A percentile compares a stretch with the other conserved stretches of the same genome.
phyloP scores from a whole-genome alignment of 176 grass and related monocot genomes.

The Cocos nucifera region DNA sequence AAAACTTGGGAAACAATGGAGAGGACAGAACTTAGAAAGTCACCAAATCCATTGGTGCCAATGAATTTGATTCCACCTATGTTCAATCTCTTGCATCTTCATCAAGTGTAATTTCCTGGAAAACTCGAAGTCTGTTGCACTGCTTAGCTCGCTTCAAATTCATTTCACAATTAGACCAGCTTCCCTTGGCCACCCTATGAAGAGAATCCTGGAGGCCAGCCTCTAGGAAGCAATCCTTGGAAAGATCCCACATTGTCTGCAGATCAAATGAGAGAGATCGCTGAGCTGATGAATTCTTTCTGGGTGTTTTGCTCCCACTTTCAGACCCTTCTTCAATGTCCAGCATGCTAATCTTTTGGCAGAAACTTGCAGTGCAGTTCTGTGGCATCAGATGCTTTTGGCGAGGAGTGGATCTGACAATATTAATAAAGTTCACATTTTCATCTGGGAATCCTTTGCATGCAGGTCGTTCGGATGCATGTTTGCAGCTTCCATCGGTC shows the following conservation, averaged over 20 bases:
- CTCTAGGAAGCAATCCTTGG: slow-evolving; percentile 7
- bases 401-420: slow-evolving; percentile 28
- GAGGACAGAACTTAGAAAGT: too few species aligned
- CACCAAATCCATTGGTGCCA: too few species aligned
- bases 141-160: slow-evolving; percentile 15
- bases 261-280: slow-evolving; percentile 29
- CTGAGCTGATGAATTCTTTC: slow-evolving; percentile 19
- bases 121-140: slow-evolving; percentile 26
- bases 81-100: slow-evolving; percentile 17
- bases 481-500: not conserved
- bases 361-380: slow-evolving; percentile 9
- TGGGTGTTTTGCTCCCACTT: slow-evolving; percentile 22
- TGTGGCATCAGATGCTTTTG: slow-evolving; percentile 33
- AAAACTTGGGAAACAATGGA: too few species aligned
- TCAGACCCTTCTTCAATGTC: slow-evolving; percentile 23
- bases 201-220: slow-evolving; percentile 10
- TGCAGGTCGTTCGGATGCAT: too few species aligned
- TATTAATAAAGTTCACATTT: slow-evolving; percentile 20
- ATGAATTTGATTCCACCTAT: not conserved
- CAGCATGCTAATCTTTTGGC: slow-evolving; percentile 16
- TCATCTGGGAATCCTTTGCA: slow-evolving; percentile 11
- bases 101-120: slow-evolving; percentile 50
- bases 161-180: slow-evolving; percentile 14
- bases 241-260: slow-evolving; percentile 19
- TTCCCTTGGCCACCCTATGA: slow-evolving; percentile 2